Evolutionary conservation across 1,139 yeast genomes (phyloP).

Genomic region (Arxiozyma slooffiae): DNA sequence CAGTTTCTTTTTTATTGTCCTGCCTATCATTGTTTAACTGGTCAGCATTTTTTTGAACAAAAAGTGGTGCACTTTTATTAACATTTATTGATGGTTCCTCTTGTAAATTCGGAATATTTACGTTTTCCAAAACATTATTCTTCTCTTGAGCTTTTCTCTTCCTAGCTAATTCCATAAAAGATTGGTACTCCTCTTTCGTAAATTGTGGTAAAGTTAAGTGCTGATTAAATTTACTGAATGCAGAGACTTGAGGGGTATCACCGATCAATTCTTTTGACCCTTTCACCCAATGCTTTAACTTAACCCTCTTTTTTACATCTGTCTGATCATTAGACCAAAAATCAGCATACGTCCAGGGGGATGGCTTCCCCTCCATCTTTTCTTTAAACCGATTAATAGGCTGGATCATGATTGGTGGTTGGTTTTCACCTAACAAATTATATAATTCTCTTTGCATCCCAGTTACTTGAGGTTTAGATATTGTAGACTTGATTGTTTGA

Average conservation of each 20-base stretch:
- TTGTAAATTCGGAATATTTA: neutral
- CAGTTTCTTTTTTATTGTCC: neutral
- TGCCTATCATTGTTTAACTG: neutral
- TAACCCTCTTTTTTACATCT: constrained; percentile 32
- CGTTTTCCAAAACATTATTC: neutral
- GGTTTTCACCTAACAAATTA: constrained; percentile 79
- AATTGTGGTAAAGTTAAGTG: constrained; percentile 62
- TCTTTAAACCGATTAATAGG: constrained; percentile 56
- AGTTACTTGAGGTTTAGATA: constrained; percentile 39
- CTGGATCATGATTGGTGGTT: constrained; percentile 66
- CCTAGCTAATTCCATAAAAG: constrained; percentile 32
- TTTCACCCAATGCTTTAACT: constrained; percentile 77
- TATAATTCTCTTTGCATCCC: constrained; percentile 90
- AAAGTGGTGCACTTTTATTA: neutral
- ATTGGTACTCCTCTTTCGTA: constrained; percentile 54
- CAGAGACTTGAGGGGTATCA: constrained; percentile 40
- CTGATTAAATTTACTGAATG: constrained; percentile 68
- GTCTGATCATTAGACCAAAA: constrained; percentile 44
- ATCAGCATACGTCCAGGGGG: constrained; percentile 69
- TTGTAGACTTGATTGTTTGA: constrained; percentile 11
- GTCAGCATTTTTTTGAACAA: neutral
- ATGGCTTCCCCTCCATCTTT: constrained; percentile 51
- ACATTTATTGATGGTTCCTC: neutral
- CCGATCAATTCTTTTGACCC: constrained; percentile 46
- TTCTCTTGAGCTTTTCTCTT: neutral